phyloP scores from a whole-genome alignment of 129 eudicot species.

The Centella asiatica region DNA sequence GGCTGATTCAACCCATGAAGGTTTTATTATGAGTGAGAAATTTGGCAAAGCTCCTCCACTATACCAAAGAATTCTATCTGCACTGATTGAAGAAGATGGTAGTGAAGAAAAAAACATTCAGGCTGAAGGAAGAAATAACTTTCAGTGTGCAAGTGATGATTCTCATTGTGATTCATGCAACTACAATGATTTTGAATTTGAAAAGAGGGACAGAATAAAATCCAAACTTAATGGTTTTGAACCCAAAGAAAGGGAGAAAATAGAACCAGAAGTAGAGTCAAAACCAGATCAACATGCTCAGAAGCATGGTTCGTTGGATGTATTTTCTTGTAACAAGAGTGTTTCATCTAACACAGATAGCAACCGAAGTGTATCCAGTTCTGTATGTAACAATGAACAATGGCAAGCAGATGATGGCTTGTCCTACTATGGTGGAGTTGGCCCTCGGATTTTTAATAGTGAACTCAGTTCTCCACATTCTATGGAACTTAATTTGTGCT shows the following conservation, averaged over 20 bases:
- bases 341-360: conserved; percentile 2
- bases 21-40: not conserved
- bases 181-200: not conserved
- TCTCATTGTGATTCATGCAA: conserved; percentile 6
- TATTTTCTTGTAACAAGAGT: not conserved
- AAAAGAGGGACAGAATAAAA: not conserved
- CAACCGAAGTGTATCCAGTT: not conserved
- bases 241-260: not conserved
- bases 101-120: not conserved
- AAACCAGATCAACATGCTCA: not conserved
- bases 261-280: not conserved
- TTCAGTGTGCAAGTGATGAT: conserved; percentile 7
- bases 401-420: conserved; percentile 10
- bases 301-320: not conserved
- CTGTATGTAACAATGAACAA: conserved; percentile 8
- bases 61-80: conserved; percentile 7
- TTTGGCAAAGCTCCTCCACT: not conserved
- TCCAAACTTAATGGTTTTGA: not conserved
- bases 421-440: conserved; percentile 1
- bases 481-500: not conserved
- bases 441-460: not conserved
- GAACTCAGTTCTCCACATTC: not conserved
- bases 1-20: not conserved
- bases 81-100: not conserved
- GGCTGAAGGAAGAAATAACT: not conserved